Percentiles rank a stretch among this genome's conserved stretches.
These are phyloP conservation scores for Chrysoporthe cubensis DNA, from an alignment of 2,329 filamentous ascomycete genomes.

Conservation along the genomic window DNA sequence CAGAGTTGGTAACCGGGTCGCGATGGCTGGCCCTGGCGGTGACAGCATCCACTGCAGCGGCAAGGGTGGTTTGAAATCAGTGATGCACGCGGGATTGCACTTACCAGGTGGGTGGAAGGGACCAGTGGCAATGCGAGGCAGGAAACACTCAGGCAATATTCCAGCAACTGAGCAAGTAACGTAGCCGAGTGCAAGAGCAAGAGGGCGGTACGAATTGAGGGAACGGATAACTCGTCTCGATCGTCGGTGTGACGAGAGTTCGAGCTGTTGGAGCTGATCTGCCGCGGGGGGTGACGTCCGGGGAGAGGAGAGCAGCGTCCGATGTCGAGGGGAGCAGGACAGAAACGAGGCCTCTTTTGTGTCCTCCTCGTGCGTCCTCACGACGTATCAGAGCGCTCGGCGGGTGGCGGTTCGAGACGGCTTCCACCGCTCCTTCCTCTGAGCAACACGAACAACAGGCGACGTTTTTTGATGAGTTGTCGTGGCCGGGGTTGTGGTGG, in stretches of 20 bases:
- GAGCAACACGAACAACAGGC: background rate
- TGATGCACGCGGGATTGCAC: conserved; percentile 1
- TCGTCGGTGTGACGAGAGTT: conserved; percentile 27
- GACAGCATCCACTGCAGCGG: background rate
- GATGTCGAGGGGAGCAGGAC: no score
- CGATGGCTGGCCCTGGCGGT: no score
- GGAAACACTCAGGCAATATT: conserved; percentile 38
- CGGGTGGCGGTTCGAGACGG: background rate
- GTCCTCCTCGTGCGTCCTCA: background rate
- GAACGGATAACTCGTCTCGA: conserved; percentile 22
- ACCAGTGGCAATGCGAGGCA: conserved; percentile 18
- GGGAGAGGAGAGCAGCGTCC: background rate
- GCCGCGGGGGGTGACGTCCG: background rate
- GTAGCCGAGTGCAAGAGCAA: conserved; percentile 8
- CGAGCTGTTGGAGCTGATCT: conserved; percentile 8
- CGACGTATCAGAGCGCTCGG: background rate
- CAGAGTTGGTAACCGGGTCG: background rate
- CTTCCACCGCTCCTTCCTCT: background rate
- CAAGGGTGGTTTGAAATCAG: background rate
- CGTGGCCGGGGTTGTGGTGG: background rate
- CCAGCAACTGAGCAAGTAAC: conserved; percentile 35
- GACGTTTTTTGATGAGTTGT: conserved; percentile 11
- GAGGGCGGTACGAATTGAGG: background rate
- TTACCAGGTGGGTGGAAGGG: conserved; percentile 27
- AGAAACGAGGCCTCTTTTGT: background rate